Conservation (phyloP, 371 early-diverging fungal species). For the Actinomortierella wolfii region DNA sequence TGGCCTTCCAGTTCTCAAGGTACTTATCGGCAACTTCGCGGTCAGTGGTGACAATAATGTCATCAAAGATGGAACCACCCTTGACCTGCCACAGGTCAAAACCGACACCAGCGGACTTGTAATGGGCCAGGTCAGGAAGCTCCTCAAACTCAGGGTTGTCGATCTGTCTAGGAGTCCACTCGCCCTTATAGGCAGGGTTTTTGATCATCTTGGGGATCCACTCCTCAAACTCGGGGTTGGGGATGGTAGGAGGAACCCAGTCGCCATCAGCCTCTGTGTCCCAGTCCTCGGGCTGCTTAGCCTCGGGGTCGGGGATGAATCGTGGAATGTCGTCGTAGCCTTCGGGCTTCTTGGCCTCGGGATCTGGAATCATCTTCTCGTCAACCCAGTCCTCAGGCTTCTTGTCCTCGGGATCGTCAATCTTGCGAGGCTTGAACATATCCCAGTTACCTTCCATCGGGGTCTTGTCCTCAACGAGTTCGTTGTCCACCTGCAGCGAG, state of each 20-base stretch:
- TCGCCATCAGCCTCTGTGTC: slow-evolving; percentile 83
- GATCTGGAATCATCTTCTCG: slow-evolving; percentile 80
- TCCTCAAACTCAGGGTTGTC: slow-evolving; percentile 92
- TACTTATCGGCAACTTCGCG: slow-evolving; percentile 65
- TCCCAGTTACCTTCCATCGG: slow-evolving; percentile 86
- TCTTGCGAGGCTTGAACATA: slow-evolving; percentile 79
- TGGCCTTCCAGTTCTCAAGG: slow-evolving; percentile 33
- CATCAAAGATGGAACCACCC: slow-evolving; percentile 90
- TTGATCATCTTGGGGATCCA: slow-evolving; percentile 83
- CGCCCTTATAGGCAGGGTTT: slow-evolving; percentile 96
- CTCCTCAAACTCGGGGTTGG: slow-evolving; percentile 89
- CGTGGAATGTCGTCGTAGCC: slow-evolving; percentile 81
- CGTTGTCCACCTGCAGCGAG: slow-evolving; percentile 79
- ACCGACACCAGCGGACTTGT: slow-evolving; percentile 84
- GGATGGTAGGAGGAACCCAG: slow-evolving; percentile 87
- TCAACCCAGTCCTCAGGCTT: slow-evolving; percentile 98
- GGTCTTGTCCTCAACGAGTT: slow-evolving; percentile 54
- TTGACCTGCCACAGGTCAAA: slow-evolving; percentile 98
- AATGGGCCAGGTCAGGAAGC: slow-evolving; percentile 80
- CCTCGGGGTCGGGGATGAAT: slow-evolving; percentile 84
- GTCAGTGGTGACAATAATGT: slow-evolving; percentile 81
- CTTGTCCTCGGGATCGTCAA: slow-evolving; percentile 84
- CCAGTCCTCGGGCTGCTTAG: slow-evolving; percentile 94
- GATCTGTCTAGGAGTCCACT: slow-evolving; percentile 90
- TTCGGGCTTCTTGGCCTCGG: slow-evolving; percentile 80